These are phyloP conservation scores for Physocladia obscura DNA, from an alignment of 192 early-diverging fungal genomes.

Conservation along the genomic window DNA sequence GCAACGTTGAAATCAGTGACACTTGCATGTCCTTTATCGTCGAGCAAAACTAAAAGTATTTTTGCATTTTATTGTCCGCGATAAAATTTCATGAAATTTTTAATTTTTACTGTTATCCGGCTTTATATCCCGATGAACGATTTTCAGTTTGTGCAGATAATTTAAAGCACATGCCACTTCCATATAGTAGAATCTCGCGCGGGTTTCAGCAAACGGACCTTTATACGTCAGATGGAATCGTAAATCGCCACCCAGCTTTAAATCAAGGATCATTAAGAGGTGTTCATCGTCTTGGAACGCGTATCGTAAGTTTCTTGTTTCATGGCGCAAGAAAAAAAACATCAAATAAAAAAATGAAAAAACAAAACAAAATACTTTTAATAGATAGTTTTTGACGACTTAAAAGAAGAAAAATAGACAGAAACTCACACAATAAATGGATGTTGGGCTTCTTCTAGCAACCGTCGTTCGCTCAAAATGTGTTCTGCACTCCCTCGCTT, in stretches of 20 bases:
- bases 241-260: slow-evolving; percentile 94
- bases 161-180: slow-evolving; percentile 79
- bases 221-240: slow-evolving; percentile 80
- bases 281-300: slow-evolving; percentile 96
- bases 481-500: slow-evolving; percentile 31
- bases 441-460: slow-evolving; percentile 83
- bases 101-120: slow-evolving; percentile 85
- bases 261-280: slow-evolving; percentile 91
- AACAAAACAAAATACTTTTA: background rate
- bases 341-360: background rate
- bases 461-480: slow-evolving; percentile 82
- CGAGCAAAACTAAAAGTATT: slow-evolving; percentile 67
- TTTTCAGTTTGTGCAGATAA: slow-evolving; percentile 77
- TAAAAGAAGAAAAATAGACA: background rate
- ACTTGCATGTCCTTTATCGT: slow-evolving; percentile 81
- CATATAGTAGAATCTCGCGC: slow-evolving; percentile 81
- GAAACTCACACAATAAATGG: slow-evolving; percentile 66
- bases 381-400: background rate
- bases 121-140: slow-evolving; percentile 93
- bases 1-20: slow-evolving; percentile 98
- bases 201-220: slow-evolving; percentile 71
- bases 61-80: slow-evolving; percentile 62
- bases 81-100: background rate
- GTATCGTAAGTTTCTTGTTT: slow-evolving; percentile 74
- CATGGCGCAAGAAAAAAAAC: background rate